These are phyloP conservation scores for Penicillium brasilianum DNA, from an alignment of 2,329 filamentous ascomycete species.

Conservation along the genomic window DNA sequence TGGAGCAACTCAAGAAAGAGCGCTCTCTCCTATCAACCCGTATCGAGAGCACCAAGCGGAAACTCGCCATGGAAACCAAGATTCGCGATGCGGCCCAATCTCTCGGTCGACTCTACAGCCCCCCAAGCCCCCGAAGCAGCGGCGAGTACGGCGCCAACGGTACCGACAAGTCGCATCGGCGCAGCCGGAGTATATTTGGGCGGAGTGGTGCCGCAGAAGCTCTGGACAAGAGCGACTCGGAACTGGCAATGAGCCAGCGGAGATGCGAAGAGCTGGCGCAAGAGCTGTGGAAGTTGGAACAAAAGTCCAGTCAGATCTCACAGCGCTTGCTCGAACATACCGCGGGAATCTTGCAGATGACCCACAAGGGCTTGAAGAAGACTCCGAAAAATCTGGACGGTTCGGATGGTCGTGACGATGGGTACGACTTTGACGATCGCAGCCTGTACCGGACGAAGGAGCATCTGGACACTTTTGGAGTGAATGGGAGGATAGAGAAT, in stretches of 20 bases:
- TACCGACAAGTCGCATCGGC: slow-evolving; percentile 56
- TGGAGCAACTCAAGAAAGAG: slow-evolving; percentile 90
- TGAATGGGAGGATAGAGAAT: slow-evolving; percentile 30
- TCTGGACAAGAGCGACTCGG: slow-evolving; percentile 68
- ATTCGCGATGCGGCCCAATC: slow-evolving; percentile 91
- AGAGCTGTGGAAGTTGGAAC: slow-evolving; percentile 80
- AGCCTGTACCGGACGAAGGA: slow-evolving; percentile 74
- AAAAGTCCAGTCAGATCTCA: slow-evolving; percentile 74
- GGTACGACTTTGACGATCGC: slow-evolving; percentile 75
- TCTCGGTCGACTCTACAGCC: slow-evolving; percentile 77
- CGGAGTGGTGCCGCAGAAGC: slow-evolving; percentile 46
- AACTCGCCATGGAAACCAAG: slow-evolving; percentile 87
- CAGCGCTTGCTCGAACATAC: slow-evolving; percentile 84
- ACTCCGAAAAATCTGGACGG: slow-evolving; percentile 61
- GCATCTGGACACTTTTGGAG: slow-evolving; percentile 59
- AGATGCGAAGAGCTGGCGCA: slow-evolving; percentile 85
- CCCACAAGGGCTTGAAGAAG: slow-evolving; percentile 75
- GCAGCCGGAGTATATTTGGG: slow-evolving; percentile 56
- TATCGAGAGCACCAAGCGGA: slow-evolving; percentile 81
- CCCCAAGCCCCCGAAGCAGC: slow-evolving; percentile 61
- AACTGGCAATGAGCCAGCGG: slow-evolving; percentile 73
- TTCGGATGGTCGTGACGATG: slow-evolving; percentile 74
- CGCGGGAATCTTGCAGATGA: slow-evolving; percentile 87
- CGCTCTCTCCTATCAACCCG: slow-evolving; percentile 71
- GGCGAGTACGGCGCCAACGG: slow-evolving; percentile 42